These are phyloP conservation scores for Septoria linicola DNA, from an alignment of 2,329 filamentous ascomycete genomes.

Conservation along the genomic window DNA sequence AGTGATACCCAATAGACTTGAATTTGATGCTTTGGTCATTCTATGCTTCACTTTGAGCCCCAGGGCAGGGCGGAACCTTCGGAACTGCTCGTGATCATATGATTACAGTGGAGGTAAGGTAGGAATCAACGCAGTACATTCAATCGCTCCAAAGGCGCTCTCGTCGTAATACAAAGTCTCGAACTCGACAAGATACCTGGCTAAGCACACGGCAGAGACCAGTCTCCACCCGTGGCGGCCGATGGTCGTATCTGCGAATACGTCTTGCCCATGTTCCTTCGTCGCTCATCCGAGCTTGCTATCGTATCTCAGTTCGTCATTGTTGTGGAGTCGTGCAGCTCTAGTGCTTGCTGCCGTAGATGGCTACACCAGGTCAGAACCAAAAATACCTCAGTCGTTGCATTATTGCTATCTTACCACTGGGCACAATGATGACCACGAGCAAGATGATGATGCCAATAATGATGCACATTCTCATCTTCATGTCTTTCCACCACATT, in stretches of 20 bases:
- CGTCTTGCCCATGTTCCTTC: constrained; percentile 12
- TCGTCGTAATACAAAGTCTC: constrained; percentile 1
- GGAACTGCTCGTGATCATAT: constrained; percentile 1
- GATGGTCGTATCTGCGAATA: constrained; percentile 2
- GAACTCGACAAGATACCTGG: no score
- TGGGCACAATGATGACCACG: constrained; percentile 89
- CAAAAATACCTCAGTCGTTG: no score
- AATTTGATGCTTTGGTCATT: neutral
- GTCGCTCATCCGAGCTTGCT: constrained; percentile 15
- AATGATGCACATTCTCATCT: constrained; percentile 98
- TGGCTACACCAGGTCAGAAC: constrained; percentile 21
- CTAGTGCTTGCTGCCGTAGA: constrained; percentile 27
- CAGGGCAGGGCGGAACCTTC: neutral
- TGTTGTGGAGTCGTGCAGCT: neutral
- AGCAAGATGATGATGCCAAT: constrained; percentile 87
- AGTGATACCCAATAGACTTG: constrained; percentile 27
- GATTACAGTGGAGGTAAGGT: neutral
- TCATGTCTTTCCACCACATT: constrained; percentile 99
- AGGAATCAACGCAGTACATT: no score
- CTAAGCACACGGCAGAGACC: neutral
- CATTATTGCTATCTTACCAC: constrained; percentile 57
- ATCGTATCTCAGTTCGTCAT: constrained; percentile 15
- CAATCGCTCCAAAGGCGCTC: no score
- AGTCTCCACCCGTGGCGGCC: neutral
- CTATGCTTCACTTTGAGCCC: neutral